These are phyloP conservation scores for Acacia melanoxylon DNA, from an alignment of 306 rosid genomes.

Conservation along the genomic window DNA sequence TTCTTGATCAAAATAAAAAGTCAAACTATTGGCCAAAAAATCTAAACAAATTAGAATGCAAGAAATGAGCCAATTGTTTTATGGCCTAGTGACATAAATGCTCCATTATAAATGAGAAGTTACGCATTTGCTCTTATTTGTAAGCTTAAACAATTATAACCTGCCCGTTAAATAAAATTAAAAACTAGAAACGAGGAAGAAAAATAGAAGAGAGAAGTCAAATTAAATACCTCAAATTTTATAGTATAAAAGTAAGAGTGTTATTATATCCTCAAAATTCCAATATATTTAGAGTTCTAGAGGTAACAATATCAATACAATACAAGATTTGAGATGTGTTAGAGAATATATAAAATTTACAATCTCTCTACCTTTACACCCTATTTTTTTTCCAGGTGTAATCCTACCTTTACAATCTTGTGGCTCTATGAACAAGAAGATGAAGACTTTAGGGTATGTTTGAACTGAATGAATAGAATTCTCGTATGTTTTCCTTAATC, in stretches of 20 bases:
- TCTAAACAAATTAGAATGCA: no score
- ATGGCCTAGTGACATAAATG: no score
- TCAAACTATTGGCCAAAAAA: no score
- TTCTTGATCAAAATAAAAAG: no score
- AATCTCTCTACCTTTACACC: background rate
- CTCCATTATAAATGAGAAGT: background rate
- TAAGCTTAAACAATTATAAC: no score
- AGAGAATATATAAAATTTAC: background rate
- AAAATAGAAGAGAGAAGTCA: background rate
- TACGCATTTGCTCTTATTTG: background rate
- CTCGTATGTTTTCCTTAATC: background rate
- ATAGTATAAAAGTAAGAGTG: background rate
- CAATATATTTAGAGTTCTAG: background rate
- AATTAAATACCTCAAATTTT: background rate
- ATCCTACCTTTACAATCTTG: conserved; percentile 18
- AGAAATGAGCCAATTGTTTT: no score
- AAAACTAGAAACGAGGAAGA: background rate
- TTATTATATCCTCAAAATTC: background rate
- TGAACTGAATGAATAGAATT: background rate
- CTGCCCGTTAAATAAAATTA: no score
- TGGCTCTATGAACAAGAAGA: conserved; percentile 9
- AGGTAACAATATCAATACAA: background rate
- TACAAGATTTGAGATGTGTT: background rate
- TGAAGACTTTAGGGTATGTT: background rate
- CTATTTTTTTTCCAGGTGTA: background rate